These are phyloP conservation scores for Sclerotinia borealis DNA, from an alignment of 2,329 filamentous ascomycete species.

Conservation along the genomic window DNA sequence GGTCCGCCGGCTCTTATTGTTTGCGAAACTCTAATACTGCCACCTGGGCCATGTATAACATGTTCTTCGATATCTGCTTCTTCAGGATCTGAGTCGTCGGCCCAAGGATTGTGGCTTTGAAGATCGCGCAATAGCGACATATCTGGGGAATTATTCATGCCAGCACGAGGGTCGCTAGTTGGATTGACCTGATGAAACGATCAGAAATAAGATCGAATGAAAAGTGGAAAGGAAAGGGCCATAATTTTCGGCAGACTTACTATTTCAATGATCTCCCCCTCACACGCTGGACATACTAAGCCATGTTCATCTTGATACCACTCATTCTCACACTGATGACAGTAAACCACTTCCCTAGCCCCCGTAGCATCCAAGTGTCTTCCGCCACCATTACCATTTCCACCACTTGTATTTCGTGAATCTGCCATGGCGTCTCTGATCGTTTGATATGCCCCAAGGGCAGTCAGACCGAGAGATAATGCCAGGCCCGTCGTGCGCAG, in stretches of 20 bases:
- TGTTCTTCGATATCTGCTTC: conserved; percentile 52
- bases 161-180: conserved; percentile 57
- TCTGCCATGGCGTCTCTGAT: conserved; percentile 38
- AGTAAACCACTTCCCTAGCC: conserved; percentile 71
- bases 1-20: conserved; percentile 22
- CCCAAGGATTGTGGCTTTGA: conserved; percentile 29
- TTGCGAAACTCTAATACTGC: conserved; percentile 26
- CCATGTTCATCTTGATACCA: conserved; percentile 70
- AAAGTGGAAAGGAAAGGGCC: background rate
- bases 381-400: conserved; percentile 18
- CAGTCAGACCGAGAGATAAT: conserved; percentile 53
- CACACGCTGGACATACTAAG: conserved; percentile 70
- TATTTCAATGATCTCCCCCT: conserved; percentile 77
- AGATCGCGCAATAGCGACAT: conserved; percentile 18
- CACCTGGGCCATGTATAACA: conserved; percentile 28
- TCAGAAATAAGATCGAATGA: conserved; percentile 25
- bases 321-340: conserved; percentile 73
- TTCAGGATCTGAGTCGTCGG: conserved; percentile 48
- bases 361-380: conserved; percentile 45
- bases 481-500: conserved; percentile 48
- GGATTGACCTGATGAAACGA: conserved; percentile 40
- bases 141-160: conserved; percentile 23
- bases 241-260: conserved; percentile 46
- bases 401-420: conserved; percentile 13
- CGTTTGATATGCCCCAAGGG: conserved; percentile 48